Evolutionary conservation across 805 yeast genomes (phyloP).

Genomic region (Metschnikowia borealis): DNA sequence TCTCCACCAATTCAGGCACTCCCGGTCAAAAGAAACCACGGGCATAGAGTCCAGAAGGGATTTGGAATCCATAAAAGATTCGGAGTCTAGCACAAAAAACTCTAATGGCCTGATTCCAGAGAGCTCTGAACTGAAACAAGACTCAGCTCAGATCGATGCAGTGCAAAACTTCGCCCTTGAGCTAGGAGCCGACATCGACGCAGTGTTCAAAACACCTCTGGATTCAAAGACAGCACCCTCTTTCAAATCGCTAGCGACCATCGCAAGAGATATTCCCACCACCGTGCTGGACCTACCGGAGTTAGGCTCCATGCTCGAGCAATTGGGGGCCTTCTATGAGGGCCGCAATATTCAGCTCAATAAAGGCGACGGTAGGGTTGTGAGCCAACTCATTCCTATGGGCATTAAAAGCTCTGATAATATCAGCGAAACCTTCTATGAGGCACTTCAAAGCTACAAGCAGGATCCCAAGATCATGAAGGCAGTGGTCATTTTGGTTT

Average conservation of each 20-base stretch:
- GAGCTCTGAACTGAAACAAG: neutral
- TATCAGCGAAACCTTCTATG: slow-evolving; percentile 1
- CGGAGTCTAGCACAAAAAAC: neutral
- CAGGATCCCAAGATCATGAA: neutral
- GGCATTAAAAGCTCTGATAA: neutral
- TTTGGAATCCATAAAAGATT: too few species aligned
- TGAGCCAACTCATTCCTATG: neutral
- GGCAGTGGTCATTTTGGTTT: slow-evolving; percentile 10
- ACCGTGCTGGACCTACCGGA: slow-evolving; percentile 25
- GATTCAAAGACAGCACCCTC: neutral
- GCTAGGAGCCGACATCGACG: slow-evolving; percentile 21
- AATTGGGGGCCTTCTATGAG: slow-evolving; percentile 14
- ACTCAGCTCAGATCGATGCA: slow-evolving; percentile 6
- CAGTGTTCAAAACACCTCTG: neutral
- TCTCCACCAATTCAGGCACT: neutral
- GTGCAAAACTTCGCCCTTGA: slow-evolving; percentile 29
- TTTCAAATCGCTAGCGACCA: slow-evolving; percentile 14
- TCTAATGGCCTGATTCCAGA: neutral
- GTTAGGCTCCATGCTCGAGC: slow-evolving; percentile 38
- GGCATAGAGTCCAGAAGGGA: neutral
- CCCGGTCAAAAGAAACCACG: neutral
- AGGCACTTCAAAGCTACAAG: slow-evolving; percentile 1
- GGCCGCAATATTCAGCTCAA: slow-evolving; percentile 8
- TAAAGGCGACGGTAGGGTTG: slow-evolving; percentile 1
- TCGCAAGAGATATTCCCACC: slow-evolving; percentile 21